Base-by-base conservation (phyloP, 177 flowering plant genomes). In the Vitis hybrid region DNA sequence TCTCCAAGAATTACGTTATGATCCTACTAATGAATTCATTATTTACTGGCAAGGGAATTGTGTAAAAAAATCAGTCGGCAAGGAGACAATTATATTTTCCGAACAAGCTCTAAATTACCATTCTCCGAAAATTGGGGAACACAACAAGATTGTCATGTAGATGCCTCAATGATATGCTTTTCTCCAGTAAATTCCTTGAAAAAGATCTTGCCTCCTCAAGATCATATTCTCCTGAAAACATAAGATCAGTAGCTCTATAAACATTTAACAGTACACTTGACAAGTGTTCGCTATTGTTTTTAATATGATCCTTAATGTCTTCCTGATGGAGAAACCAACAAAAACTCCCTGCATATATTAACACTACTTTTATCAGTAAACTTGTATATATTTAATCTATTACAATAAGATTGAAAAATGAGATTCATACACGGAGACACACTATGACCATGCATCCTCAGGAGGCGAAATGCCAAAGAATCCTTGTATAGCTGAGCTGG, bases 261-360 rank as follows among this genome's bases (percentile, higher is more conserved):
- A 85, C 78, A 53, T 67, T 79, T 8, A 72, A 68, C 80, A 83
- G 69, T 10, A 64, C 68, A 31, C 64, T 67, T 2, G 69, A 64
- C 65, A 79, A 78, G 49, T 21, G 55, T 60, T 78, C 77, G 2
- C 6, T 45, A 51, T 83, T 73, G 21, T 75, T 64, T 63, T 82
- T 77, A 8, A 81, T 75, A 10, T 77, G 65, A 5, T 16, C 39
- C 39, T 18, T 26, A 48, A 78, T 33, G 11, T 85, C 78, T 11
- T 72, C 57, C 5, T 79, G 62, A 16, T 58, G 49, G 16, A 81
- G 56, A 60, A 82, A 81, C 84, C 83, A 74, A 56, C 84, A 78
- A 58, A 85, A 72, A 12, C 61, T 76, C 71, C 75, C 83, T 82
- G 79, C 58, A 67, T 12, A 53, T 33, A 33, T 4, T 33, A 4